Conservation (phyloP, 441 rosid genomes). For the Dalechampia spathulata region DNA sequence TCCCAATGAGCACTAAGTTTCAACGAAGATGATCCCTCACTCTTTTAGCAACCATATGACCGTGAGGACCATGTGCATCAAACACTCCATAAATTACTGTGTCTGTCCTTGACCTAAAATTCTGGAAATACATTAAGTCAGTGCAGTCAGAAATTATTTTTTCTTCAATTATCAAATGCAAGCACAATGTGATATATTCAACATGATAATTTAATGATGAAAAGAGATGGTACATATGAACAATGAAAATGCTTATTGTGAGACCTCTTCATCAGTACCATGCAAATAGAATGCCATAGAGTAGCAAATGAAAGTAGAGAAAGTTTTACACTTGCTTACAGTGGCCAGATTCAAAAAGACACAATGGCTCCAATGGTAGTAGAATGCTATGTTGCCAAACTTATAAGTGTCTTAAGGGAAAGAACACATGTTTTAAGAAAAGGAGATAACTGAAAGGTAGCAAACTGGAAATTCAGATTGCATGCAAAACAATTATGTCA, state of each 20-base stretch:
- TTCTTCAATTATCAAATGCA: neutral
- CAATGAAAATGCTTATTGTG: too few relatives aligned
- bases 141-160: neutral
- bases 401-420: neutral
- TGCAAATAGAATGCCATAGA: too few relatives aligned
- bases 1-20: conserved; percentile 83
- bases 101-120: conserved; percentile 79
- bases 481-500: neutral
- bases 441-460: neutral
- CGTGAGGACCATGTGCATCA: conserved; percentile 99
- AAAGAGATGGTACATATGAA: too few relatives aligned
- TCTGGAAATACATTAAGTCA: conserved; percentile 35
- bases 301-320: too few relatives aligned
- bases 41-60: conserved; percentile 94
- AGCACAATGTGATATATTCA: neutral
- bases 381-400: neutral
- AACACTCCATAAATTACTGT: conserved; percentile 93
- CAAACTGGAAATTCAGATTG: neutral
- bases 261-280: too few relatives aligned
- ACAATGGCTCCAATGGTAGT: neutral
- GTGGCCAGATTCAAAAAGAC: too few relatives aligned
- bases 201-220: too few relatives aligned
- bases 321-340: too few relatives aligned
- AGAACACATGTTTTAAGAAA: neutral
- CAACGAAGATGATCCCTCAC: conserved; percentile 91